These are phyloP conservation scores for Mallotus japonicus DNA, from an alignment of 441 rosid species.

Conservation along the genomic window DNA sequence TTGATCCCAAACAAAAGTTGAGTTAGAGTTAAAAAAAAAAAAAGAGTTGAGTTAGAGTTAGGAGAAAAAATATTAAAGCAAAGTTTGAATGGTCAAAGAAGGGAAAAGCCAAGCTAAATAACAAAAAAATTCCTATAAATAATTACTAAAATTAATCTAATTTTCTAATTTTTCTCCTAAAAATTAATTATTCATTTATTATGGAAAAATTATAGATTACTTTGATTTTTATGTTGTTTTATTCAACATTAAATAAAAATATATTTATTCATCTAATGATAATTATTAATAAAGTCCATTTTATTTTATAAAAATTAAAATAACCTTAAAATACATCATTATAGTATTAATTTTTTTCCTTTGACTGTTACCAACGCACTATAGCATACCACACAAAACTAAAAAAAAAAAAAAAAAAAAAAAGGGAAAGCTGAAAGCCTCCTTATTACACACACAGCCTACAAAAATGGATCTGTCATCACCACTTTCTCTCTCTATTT, in stretches of 20 bases:
- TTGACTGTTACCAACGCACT: constrained; percentile 18
- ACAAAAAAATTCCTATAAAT: neutral
- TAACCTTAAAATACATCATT: no score
- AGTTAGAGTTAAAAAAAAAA: no score
- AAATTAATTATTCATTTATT: neutral
- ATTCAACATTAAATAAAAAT: no score
- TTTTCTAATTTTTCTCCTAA: neutral
- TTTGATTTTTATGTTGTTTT: no score
- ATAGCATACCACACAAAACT: constrained; percentile 7
- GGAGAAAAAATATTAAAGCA: neutral
- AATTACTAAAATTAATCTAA: neutral
- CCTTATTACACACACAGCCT: constrained; percentile 7
- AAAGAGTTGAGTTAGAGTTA: no score
- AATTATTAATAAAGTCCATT: no score
- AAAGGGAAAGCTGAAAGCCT: constrained; percentile 14
- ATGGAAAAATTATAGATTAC: no score
- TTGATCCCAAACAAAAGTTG: neutral
- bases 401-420: constrained; percentile 4
- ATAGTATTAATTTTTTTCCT: neutral
- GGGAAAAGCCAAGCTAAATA: neutral
- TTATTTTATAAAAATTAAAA: no score
- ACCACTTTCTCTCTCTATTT: constrained; percentile 27
- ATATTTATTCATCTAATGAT: no score
- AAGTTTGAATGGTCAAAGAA: constrained; percentile 13
- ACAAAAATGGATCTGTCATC: constrained; percentile 28